Base-by-base conservation (phyloP, 441 rosid species). In the Pelargonium fulgidum region DNA sequence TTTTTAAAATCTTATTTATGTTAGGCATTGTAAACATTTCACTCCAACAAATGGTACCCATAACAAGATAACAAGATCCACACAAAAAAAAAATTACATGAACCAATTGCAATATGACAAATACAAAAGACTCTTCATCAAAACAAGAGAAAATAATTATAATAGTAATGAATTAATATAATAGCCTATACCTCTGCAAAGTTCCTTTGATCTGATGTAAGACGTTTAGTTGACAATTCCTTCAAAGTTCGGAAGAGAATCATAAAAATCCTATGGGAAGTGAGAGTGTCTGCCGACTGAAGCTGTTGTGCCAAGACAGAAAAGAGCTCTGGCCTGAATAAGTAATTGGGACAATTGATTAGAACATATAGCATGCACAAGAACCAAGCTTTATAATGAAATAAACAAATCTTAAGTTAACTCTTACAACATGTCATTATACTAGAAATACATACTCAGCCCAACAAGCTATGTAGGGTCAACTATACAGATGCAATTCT, bases 171-270 rank as follows among this genome's bases (percentile, higher is more conserved):
- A 41, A 69, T 47, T 66, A 19, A 2, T 61, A 70, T 75, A 74
- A 64, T 26, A 70, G 48, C 7, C 26, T 68, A 61, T 80, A 92
- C 99, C 98, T 90, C 91, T 0, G 95, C 89, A 67, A 84, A 95
- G 75, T 76, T 90, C 79, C 76, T 86, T 80, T 92, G 98, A 73
- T 95, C 98, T 26, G 90, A 95, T 7, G 95, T 81, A 61, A 95
- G 97, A 70, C 98, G 97, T 78, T 92, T 92, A 16, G 95, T 87
- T 54, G 99, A 95, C 81, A 92, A 76, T 68, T 95, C 99, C 79
- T 95, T 95, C 71, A 95, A 75, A 45, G 96, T 88, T 73, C 93
- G 89, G 70, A 95, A 92, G 70, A 95, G 97, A 75, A 84, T 92
- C 90, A 89, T 78, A 81, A 88, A 89, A 80, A 95, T 87, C 78